These are phyloP conservation scores for Camellia japonica DNA, from an alignment of 148 eudicot genomes.

Conservation along the genomic window DNA sequence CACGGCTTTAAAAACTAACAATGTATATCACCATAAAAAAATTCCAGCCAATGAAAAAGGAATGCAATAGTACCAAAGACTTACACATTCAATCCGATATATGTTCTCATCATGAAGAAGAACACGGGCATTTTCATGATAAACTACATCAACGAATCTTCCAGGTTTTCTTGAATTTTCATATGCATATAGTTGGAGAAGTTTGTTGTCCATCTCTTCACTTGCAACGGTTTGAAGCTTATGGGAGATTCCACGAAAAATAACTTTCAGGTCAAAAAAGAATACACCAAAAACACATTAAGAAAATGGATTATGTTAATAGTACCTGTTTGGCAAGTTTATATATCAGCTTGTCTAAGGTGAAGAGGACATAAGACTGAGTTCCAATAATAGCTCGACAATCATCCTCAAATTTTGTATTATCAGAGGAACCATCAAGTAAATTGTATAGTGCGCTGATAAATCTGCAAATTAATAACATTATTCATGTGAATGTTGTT, in stretches of 20 bases:
- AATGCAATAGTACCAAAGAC: conserved; percentile 23
- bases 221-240: conserved; percentile 77
- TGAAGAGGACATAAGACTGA: conserved; percentile 82
- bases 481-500: conserved; percentile 11
- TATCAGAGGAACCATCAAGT: conserved; percentile 83
- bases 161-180: conserved; percentile 68
- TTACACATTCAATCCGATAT: conserved; percentile 74
- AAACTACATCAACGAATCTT: conserved; percentile 58
- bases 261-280: not conserved
- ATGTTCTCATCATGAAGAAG: conserved; percentile 74
- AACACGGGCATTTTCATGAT: conserved; percentile 73
- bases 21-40: not conserved
- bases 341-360: conserved; percentile 85
- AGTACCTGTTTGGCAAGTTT: conserved; percentile 83
- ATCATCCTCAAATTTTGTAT: conserved; percentile 90
- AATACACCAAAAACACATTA: not conserved
- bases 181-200: conserved; percentile 75
- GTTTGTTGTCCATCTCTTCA: conserved; percentile 71
- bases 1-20: not conserved
- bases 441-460: conserved; percentile 66
- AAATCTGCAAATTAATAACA: conserved; percentile 45
- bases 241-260: conserved; percentile 12
- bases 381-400: conserved; percentile 88
- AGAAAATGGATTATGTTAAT: not conserved
- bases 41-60: not conserved